phyloP scores from a whole-genome alignment of 108 stramenopile genomes.

The Fragilariopsis cylindrus region DNA sequence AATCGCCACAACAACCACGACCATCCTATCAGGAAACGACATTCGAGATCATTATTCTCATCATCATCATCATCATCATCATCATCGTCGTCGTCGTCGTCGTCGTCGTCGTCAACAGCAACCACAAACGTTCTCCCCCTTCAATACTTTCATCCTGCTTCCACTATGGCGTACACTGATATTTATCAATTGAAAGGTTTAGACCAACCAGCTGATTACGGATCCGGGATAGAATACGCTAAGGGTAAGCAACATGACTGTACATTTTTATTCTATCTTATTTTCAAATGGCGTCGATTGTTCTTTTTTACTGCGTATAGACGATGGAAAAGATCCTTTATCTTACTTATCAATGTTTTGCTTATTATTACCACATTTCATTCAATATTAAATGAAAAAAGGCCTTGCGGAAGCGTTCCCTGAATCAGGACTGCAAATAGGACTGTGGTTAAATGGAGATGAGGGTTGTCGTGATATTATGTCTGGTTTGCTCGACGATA shows the following conservation, averaged over 20 bases:
- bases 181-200: slow-evolving; percentile 66
- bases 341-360: no score
- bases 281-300: background rate
- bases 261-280: background rate
- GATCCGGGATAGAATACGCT: slow-evolving; percentile 78
- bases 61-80: background rate
- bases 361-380: background rate
- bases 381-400: background rate
- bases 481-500: slow-evolving; percentile 50
- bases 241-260: background rate
- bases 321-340: no score
- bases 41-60: background rate
- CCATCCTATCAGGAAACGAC: slow-evolving; percentile 6
- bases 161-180: slow-evolving; percentile 80
- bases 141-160: slow-evolving; percentile 52
- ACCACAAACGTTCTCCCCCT: slow-evolving; percentile 1
- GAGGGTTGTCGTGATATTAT: slow-evolving; percentile 64
- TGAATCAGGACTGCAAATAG: slow-evolving; percentile 62
- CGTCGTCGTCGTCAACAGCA: background rate
- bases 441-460: slow-evolving; percentile 82
- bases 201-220: slow-evolving; percentile 71
- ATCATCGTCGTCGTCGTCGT: background rate
- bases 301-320: background rate
- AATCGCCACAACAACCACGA: slow-evolving; percentile 23
- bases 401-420: slow-evolving; percentile 35